A percentile compares a stretch with the other conserved stretches of the same genome.
Conservation (phyloP, 2,329 filamentous ascomycete species). For the Dothideomycetes sp. region DNA sequence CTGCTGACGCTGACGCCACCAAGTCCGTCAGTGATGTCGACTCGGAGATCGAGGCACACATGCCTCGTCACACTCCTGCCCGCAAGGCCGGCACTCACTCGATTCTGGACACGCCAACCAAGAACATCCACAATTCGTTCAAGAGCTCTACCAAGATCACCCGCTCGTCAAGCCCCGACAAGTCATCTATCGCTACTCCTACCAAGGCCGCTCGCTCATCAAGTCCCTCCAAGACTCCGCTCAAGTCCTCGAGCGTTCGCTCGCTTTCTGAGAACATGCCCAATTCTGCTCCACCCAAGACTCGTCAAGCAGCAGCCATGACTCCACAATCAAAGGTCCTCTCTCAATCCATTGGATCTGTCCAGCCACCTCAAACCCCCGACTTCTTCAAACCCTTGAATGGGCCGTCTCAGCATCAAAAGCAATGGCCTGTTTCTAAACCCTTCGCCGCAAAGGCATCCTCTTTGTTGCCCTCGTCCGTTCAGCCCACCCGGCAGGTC, state of each 20-base stretch:
- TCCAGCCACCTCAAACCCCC: neutral
- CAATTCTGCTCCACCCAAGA: neutral
- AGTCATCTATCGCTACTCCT: neutral
- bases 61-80: slow-evolving; percentile 23
- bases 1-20: slow-evolving; percentile 17
- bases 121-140: neutral
- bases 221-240: neutral
- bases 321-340: neutral
- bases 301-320: neutral
- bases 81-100: slow-evolving; percentile 28
- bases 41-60: slow-evolving; percentile 24
- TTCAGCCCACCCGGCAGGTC: slow-evolving; percentile 11
- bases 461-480: slow-evolving; percentile 16
- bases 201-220: neutral
- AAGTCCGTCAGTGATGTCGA: slow-evolving; percentile 26
- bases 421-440: slow-evolving; percentile 16
- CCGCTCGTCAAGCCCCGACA: neutral
- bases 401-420: slow-evolving; percentile 9
- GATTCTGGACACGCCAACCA: slow-evolving; percentile 5
- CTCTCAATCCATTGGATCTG: neutral
- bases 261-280: too few relatives aligned
- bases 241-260: too few relatives aligned
- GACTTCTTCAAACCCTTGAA: too few relatives aligned
- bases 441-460: slow-evolving; percentile 7
- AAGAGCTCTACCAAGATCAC: slow-evolving; percentile 1